Evolutionary conservation across 2,329 filamentous ascomycete species (phyloP).

Genomic region (Stagonosporopsis chrysanthemi): DNA sequence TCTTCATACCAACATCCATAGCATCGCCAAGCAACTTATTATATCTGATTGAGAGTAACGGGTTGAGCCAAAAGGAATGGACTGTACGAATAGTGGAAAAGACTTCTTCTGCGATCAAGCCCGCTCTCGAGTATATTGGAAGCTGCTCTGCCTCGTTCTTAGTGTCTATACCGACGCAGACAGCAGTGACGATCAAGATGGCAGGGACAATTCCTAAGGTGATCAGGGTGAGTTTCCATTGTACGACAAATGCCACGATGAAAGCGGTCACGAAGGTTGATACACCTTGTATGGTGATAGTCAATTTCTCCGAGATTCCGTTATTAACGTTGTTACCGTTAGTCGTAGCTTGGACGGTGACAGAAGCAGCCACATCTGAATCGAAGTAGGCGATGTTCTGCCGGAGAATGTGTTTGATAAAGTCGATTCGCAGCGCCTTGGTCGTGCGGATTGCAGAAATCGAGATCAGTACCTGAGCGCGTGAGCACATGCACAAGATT

Average conservation of each 20-base stretch:
- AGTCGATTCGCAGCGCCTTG: conserved; percentile 63
- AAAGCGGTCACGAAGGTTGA: conserved; percentile 79
- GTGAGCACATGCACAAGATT: conserved; percentile 11
- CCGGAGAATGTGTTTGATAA: conserved; percentile 67
- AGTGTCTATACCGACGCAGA: conserved; percentile 46
- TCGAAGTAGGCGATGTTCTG: conserved; percentile 63
- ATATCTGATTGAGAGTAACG: conserved; percentile 54
- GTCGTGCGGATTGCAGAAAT: conserved; percentile 62
- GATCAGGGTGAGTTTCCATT: conserved; percentile 93
- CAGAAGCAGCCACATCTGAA: conserved; percentile 89
- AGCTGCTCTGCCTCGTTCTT: conserved; percentile 50
- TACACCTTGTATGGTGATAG: conserved; percentile 53
- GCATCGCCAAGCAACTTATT: conserved; percentile 54
- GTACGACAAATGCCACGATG: conserved; percentile 87
- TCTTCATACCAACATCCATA: conserved; percentile 55
- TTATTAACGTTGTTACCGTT: conserved; percentile 95
- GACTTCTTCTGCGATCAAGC: conserved; percentile 59
- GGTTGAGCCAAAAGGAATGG: conserved; percentile 55
- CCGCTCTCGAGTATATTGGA: conserved; percentile 54
- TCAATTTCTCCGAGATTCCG: conserved; percentile 67
- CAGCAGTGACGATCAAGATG: conserved; percentile 43
- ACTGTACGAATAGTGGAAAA: conserved; percentile 60
- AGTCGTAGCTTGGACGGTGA: conserved; percentile 91
- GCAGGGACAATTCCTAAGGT: conserved; percentile 58
- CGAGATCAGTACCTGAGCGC: conserved; percentile 50